phyloP scores from a whole-genome alignment of 1,139 yeast genomes.

The Kodamaea anthophila region DNA sequence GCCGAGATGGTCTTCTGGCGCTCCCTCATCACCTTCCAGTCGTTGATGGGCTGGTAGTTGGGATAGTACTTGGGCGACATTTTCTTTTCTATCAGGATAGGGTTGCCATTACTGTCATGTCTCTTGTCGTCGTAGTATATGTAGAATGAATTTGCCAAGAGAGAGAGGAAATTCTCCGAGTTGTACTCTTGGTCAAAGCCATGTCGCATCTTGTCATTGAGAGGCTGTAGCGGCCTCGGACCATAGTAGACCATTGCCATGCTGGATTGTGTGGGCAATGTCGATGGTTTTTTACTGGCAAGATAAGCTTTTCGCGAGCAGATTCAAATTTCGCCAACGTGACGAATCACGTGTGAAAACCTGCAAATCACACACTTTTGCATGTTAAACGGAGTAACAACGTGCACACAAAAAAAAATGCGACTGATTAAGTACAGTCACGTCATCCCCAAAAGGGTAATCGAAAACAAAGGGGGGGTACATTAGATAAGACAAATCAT shows the following conservation, averaged over 20 bases:
- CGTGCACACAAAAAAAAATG: no score
- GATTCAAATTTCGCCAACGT: no score
- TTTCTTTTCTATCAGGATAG: conserved; percentile 55
- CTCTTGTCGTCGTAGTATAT: conserved; percentile 85
- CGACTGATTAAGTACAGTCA: no score
- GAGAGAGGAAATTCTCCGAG: conserved; percentile 58
- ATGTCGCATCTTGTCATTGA: conserved; percentile 61
- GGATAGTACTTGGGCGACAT: conserved; percentile 35
- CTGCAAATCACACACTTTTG: no score
- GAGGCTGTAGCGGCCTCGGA: conserved; percentile 33
- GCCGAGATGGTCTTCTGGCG: conserved; percentile 94
- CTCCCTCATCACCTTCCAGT: conserved; percentile 89
- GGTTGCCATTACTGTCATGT: conserved; percentile 86
- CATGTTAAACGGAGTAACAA: no score
- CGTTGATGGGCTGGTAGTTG: conserved; percentile 66
- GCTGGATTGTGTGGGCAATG: no score
- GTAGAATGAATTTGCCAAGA: conserved; percentile 66
- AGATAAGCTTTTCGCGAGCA: no score
- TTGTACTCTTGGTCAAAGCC: conserved; percentile 71
- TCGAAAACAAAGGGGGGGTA: no score
- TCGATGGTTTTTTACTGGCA: no score
- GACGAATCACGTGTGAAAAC: no score
- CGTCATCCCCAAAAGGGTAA: no score
- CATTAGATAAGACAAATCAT: no score
- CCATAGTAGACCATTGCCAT: conserved; percentile 23